Evolutionary conservation across 176 grass and related monocot species (phyloP), one percentile per base, ranked within the genome.

Genomic region (Tuctoria greenei): DNA sequence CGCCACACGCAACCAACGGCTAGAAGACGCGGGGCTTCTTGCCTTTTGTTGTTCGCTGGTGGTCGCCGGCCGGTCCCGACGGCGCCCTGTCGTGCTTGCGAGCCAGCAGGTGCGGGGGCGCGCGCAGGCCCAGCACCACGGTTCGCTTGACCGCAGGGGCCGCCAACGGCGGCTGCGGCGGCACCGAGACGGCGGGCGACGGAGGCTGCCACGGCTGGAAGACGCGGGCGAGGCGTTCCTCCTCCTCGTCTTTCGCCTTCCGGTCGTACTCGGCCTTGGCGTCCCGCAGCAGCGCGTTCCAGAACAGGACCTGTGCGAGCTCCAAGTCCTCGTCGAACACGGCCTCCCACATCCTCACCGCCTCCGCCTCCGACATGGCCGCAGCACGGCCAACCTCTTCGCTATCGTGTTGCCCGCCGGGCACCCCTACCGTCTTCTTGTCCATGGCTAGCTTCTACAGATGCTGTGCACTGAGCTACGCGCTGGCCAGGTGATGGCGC

Each of bases 51-150:
- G 25, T 6, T 8, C 18, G 50, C 1, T n/a, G 26, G 6, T 25
- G 18, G 17, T 3, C 11, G 47, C 17, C 35, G 0, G 31, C 11
- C 35, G 31, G 31, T 1, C 31, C 31, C 31, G 31, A 31, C 31
- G 58, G n/a, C 71, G 58, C 27, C 71, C 25, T 25, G 25, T 35
- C 27, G 18, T 21, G 5, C 57, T 21, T 31, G 64, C 20, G 4
- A n/a, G 24, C 35, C 23, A 6, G 18, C 25, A 65, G 60, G 52
- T 57, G 82, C 67, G 47, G 26, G 71, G 77, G 84, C 84, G 77
- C 63, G 52, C 70, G 17, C 63, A 75, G 58, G 41, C 17, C 73
- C 17, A 75, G 17, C 73, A 75, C 57, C 4, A 46, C 12, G 8
- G 15, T 2, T 0, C 14, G 36, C 5, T 28, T 0, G 16, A 31